A percentile compares a stretch with the other conserved stretches of the same genome.
phyloP scores from a whole-genome alignment of 1,284 basidiomycete genomes.

The Apiotrichum montevideense region DNA sequence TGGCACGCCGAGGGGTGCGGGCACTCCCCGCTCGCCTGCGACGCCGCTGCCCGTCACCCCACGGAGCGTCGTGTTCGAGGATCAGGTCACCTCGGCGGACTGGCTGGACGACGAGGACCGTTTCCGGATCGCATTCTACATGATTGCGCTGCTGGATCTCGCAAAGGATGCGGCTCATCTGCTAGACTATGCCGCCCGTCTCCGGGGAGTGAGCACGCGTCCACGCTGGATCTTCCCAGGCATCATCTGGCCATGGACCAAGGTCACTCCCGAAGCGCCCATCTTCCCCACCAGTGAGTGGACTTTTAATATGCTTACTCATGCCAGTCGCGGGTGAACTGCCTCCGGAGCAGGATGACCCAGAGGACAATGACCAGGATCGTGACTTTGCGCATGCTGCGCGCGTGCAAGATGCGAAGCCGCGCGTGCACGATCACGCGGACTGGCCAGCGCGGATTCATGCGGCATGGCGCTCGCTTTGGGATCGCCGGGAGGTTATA shows the following conservation, averaged over 20 bases:
- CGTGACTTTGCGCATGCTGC: slow-evolving; percentile 19
- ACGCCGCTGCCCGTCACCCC: neutral
- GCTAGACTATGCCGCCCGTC: slow-evolving; percentile 10
- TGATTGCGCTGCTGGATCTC: slow-evolving; percentile 40
- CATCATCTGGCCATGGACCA: slow-evolving; percentile 16
- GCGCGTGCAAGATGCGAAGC: slow-evolving; percentile 8
- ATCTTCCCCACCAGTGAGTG: neutral
- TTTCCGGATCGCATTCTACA: slow-evolving; percentile 42
- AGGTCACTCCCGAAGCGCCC: slow-evolving; percentile 1
- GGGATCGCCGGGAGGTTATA: slow-evolving; percentile 30
- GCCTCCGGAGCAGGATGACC: neutral
- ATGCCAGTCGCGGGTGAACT: slow-evolving; percentile 6
- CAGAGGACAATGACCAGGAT: slow-evolving; percentile 9
- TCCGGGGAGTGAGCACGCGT: slow-evolving; percentile 1
- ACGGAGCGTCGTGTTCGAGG: slow-evolving; percentile 12
- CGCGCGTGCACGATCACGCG: neutral
- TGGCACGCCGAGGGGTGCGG: neutral
- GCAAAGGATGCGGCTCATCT: slow-evolving; percentile 29
- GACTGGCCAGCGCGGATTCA: neutral
- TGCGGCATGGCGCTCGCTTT: slow-evolving; percentile 29
- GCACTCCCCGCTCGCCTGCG: neutral
- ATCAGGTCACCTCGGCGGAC: slow-evolving; percentile 13
- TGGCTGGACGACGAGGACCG: slow-evolving; percentile 33
- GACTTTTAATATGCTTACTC: too few species aligned
- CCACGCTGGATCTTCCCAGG: slow-evolving; percentile 14